Percentiles rank a stretch among this genome's conserved stretches.
These are phyloP conservation scores for Schwanniomyces etchellsii DNA, from an alignment of 1,139 yeast species.

Conservation along the genomic window DNA sequence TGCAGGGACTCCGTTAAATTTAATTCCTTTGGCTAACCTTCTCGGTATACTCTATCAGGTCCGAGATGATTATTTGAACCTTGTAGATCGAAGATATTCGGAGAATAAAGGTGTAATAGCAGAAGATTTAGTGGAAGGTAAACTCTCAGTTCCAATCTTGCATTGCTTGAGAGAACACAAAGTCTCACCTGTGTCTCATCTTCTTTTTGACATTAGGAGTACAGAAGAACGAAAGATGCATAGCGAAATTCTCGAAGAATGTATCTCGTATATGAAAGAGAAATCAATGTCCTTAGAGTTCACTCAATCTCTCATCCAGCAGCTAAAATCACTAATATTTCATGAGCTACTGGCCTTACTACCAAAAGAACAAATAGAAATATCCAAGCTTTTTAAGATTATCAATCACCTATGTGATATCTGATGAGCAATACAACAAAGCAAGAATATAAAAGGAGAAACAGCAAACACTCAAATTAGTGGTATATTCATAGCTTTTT, in stretches of 20 bases:
- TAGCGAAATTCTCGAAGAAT: slow-evolving; percentile 12
- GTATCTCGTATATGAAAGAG: slow-evolving; percentile 17
- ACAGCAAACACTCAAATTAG: too few species aligned
- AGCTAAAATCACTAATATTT: slow-evolving; percentile 8
- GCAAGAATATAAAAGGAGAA: too few species aligned
- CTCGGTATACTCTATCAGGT: slow-evolving; percentile 80
- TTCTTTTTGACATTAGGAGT: slow-evolving; percentile 14
- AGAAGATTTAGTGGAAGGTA: slow-evolving; percentile 87
- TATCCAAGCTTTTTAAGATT: background rate
- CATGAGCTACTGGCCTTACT: background rate
- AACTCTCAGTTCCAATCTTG: slow-evolving; percentile 77
- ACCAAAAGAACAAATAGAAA: background rate
- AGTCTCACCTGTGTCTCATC: slow-evolving; percentile 19
- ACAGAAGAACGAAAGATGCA: slow-evolving; percentile 14
- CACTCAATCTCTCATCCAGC: slow-evolving; percentile 15
- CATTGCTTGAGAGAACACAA: slow-evolving; percentile 35
- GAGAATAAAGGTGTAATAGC: slow-evolving; percentile 69
- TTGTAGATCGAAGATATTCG: slow-evolving; percentile 47
- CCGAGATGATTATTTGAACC: slow-evolving; percentile 72
- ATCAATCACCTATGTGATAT: background rate
- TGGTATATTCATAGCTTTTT: background rate
- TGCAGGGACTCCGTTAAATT: slow-evolving; percentile 6
- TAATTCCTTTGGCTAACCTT: slow-evolving; percentile 62
- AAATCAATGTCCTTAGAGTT: slow-evolving; percentile 18
- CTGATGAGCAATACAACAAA: background rate